Evolutionary conservation across 2,329 filamentous ascomycete genomes (phyloP), one percentile per base, ranked within the genome.

Genomic region (Ampelomyces quisqualis): DNA sequence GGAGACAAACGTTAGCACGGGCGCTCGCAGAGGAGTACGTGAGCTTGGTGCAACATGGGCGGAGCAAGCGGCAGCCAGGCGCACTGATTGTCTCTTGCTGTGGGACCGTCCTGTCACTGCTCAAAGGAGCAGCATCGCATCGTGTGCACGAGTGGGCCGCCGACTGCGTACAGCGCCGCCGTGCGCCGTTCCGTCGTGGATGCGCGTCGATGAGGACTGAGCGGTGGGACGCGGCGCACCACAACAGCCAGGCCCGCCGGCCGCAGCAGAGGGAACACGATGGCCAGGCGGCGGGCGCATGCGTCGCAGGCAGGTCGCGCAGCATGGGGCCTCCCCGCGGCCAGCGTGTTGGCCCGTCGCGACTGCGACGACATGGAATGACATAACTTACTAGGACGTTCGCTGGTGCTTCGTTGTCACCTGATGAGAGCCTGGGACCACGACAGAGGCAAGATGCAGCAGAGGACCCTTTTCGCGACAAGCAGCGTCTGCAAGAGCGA

Each of bases 31-130:
- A 30, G 55, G 53, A 54, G 47, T 46, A 44, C 33, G 53, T 50
- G 43, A 46, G 47, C 13, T 49, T 41, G 46, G 60, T 62, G 58
- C 56, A 50, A 65, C 64, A 34, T 38, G 36, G 39, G 34, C 42
- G 49, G 40, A 51, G 49, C 46, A 48, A 40, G 57, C 47, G 36
- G 45, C 38, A 54, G 62, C 51, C 50, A 52, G 55, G 46, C 53
- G 60, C 51, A 49, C 53, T 51, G 53, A 58, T 53, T 58, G 58
- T 47, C 47, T 47, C 47, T 58, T 36, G 57, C 51, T 57, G 65
- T 66, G 59, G 47, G 56, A 68, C 65, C 54, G 45, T 55, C 58
- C 63, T 65, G 65, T 67, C 63, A 67, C 53, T 55, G 49, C 61
- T 63, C 49, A 47, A 62, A 58, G 47, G 44, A 55, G 49, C 43